Conservation (phyloP, 768 basidiomycete genomes). For the Auriculariales sp. region DNA sequence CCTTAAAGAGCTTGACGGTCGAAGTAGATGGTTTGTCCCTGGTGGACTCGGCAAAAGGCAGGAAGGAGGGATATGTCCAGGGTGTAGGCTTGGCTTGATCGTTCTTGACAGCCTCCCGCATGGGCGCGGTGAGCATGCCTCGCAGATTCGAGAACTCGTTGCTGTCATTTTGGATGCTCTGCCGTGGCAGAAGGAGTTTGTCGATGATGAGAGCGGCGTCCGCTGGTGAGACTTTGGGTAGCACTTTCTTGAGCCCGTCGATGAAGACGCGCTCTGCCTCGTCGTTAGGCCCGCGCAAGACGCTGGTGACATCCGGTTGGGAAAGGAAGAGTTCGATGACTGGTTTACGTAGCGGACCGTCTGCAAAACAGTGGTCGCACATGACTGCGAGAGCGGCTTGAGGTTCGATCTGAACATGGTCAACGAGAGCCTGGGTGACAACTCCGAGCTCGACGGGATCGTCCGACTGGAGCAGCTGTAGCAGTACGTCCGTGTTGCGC, state of each 20-base stretch:
- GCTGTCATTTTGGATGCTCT: neutral
- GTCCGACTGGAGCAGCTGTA: slow-evolving; percentile 64
- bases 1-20: neutral
- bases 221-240: neutral
- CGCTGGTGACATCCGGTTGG: slow-evolving; percentile 13
- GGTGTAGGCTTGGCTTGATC: neutral
- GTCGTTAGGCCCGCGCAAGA: slow-evolving; percentile 22
- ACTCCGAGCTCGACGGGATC: slow-evolving; percentile 50
- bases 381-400: slow-evolving; percentile 47
- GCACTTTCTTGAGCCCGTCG: slow-evolving; percentile 34
- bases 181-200: neutral
- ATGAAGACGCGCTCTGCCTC: slow-evolving; percentile 34
- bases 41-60: neutral
- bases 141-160: neutral
- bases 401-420: slow-evolving; percentile 53
- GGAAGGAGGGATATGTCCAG: neutral
- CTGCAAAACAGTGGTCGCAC: slow-evolving; percentile 35
- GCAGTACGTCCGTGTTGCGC: slow-evolving; percentile 58
- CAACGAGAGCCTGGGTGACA: slow-evolving; percentile 42
- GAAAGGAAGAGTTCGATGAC: slow-evolving; percentile 42
- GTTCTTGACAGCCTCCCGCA: neutral
- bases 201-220: neutral
- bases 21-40: neutral
- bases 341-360: slow-evolving; percentile 37
- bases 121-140: neutral